Percentiles rank a stretch among this genome's conserved stretches.
Conservation (phyloP, 805 yeast species). For the Pichia manshurica region DNA sequence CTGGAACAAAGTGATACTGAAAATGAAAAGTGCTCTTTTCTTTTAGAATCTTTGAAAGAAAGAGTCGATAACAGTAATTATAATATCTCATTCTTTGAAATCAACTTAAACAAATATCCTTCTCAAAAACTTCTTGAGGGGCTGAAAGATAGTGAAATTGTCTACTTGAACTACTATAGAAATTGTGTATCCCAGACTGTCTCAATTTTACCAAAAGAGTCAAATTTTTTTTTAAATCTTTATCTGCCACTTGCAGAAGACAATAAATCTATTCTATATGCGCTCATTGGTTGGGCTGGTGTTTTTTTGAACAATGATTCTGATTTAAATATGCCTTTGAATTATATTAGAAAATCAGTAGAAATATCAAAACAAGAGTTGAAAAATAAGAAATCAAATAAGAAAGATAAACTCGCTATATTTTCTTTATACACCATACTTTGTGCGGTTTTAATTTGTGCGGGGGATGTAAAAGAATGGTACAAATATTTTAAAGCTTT, state of each 20-base stretch:
- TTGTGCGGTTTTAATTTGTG: slow-evolving; percentile 24
- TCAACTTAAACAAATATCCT: slow-evolving; percentile 2
- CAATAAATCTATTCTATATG: slow-evolving; percentile 41
- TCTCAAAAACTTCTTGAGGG: slow-evolving; percentile 14
- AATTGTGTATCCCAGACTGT: slow-evolving; percentile 41
- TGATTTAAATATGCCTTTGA: neutral
- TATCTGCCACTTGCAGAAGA: slow-evolving; percentile 50
- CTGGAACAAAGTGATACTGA: neutral
- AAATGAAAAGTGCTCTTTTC: neutral
- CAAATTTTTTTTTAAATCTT: slow-evolving; percentile 45
- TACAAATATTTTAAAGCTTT: slow-evolving; percentile 15
- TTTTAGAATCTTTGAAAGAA: slow-evolving; percentile 3
- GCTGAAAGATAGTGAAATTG: slow-evolving; percentile 14
- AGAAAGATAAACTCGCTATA: slow-evolving; percentile 15
- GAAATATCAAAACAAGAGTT: neutral
- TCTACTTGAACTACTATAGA: slow-evolving; percentile 42
- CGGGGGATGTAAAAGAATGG: slow-evolving; percentile 23
- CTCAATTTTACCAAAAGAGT: slow-evolving; percentile 42
- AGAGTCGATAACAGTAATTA: neutral
- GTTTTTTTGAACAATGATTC: slow-evolving; percentile 18
- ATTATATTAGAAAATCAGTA: slow-evolving; percentile 7
- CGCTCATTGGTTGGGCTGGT: slow-evolving; percentile 51
- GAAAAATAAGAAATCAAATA: slow-evolving; percentile 1
- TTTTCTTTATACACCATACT: slow-evolving; percentile 20
- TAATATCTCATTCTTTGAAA: neutral